A percentile compares a stretch with the other conserved stretches of the same genome.
These are phyloP conservation scores for Lathyrus sativus DNA, from an alignment of 306 rosid species.

Conservation along the genomic window DNA sequence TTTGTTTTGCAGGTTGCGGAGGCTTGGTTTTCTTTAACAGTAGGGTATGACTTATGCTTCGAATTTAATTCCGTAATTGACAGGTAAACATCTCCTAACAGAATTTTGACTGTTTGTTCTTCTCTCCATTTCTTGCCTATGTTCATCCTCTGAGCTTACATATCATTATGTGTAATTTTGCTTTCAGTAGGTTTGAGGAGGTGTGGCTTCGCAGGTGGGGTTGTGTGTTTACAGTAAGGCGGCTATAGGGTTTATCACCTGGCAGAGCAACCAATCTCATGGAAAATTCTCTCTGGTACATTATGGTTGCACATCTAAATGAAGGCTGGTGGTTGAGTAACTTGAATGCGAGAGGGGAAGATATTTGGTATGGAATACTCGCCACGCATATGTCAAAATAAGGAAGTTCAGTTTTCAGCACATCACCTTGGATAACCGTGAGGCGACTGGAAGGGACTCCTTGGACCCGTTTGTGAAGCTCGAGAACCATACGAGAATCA, in stretches of 20 bases:
- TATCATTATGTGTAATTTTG: too few species aligned
- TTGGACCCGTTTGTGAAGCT: slow-evolving; percentile 73
- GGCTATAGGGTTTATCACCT: slow-evolving; percentile 87
- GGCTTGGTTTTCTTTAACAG: too few species aligned
- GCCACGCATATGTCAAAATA: slow-evolving; percentile 93
- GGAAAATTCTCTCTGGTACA: slow-evolving; percentile 95
- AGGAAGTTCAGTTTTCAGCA: slow-evolving; percentile 83
- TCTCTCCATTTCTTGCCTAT: too few species aligned
- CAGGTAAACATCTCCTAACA: too few species aligned
- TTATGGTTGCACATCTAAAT: slow-evolving; percentile 89
- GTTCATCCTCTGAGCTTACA: too few species aligned
- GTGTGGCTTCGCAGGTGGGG: slow-evolving; percentile 72
- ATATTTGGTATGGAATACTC: slow-evolving; percentile 90
- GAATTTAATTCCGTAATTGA: too few species aligned
- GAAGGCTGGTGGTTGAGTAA: slow-evolving; percentile 72
- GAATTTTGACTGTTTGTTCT: too few species aligned
- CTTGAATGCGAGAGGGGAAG: slow-evolving; percentile 95
- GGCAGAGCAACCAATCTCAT: slow-evolving; percentile 96
- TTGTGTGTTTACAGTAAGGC: slow-evolving; percentile 84
- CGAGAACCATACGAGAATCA: slow-evolving; percentile 93
- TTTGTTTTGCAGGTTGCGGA: too few species aligned
- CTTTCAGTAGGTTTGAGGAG: too few species aligned
- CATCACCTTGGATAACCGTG: slow-evolving; percentile 87
- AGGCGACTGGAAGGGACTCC: slow-evolving; percentile 75
- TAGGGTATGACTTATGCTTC: too few species aligned